phyloP scores from a whole-genome alignment of 768 basidiomycete species.

The Lepiota venenata region DNA sequence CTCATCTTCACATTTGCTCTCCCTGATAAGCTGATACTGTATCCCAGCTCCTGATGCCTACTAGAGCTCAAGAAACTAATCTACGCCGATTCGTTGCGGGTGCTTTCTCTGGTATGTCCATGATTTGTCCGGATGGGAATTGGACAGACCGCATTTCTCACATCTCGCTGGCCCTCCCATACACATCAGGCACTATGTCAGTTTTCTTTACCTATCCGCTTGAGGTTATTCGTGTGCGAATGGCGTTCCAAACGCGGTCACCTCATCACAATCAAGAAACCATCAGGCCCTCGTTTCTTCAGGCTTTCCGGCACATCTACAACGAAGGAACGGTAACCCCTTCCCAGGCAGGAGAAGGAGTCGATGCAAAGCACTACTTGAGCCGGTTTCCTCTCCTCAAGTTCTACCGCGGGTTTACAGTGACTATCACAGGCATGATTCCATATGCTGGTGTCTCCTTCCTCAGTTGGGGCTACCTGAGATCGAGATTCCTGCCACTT shows the following conservation, averaged over 20 bases:
- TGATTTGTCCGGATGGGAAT: neutral
- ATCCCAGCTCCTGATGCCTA: conserved; percentile 80
- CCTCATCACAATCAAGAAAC: conserved; percentile 19
- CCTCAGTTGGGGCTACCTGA: conserved; percentile 82
- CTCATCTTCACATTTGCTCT: conserved; percentile 16
- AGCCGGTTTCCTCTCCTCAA: conserved; percentile 73
- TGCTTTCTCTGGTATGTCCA: conserved; percentile 73
- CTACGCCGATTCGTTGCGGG: conserved; percentile 81
- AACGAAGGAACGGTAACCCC: conserved; percentile 47
- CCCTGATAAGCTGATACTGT: neutral
- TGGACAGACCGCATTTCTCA: neutral
- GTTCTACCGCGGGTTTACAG: conserved; percentile 97
- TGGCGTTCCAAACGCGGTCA: conserved; percentile 77
- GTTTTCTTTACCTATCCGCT: conserved; percentile 94
- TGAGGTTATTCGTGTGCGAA: conserved; percentile 91
- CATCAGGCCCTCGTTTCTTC: conserved; percentile 47
- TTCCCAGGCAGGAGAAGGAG: conserved; percentile 14
- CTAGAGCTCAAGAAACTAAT: conserved; percentile 73
- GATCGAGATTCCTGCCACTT: conserved; percentile 53
- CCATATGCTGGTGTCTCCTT: conserved; percentile 97
- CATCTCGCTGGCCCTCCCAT: neutral
- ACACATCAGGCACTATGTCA: conserved; percentile 67
- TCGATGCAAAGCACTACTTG: conserved; percentile 34
- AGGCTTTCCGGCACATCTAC: conserved; percentile 65
- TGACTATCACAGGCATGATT: conserved; percentile 88